These are phyloP conservation scores for Blastomyces gilchristii DNA, from an alignment of 2,329 filamentous ascomycete genomes.

Conservation along the genomic window DNA sequence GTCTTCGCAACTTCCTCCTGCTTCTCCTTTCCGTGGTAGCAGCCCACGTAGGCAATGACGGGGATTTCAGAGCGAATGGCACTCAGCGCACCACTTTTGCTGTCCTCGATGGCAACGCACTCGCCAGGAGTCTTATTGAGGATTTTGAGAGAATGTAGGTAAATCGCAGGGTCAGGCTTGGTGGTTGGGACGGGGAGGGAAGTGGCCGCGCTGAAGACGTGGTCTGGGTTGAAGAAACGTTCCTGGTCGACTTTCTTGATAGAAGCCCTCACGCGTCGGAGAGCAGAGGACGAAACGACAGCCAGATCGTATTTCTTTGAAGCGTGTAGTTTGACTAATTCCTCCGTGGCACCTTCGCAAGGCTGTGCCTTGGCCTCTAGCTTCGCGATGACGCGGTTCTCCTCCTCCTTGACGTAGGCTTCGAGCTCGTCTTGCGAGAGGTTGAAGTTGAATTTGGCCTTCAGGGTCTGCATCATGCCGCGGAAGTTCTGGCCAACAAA, in stretches of 20 bases:
- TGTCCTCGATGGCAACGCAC: constrained; percentile 77
- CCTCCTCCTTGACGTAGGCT: constrained; percentile 63
- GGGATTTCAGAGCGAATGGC: constrained; percentile 68
- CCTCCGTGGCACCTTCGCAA: constrained; percentile 57
- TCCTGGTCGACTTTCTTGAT: constrained; percentile 70
- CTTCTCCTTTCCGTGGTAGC: constrained; percentile 53
- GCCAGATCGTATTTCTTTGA: constrained; percentile 59
- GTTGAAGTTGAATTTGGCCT: constrained; percentile 63
- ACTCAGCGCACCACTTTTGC: constrained; percentile 71
- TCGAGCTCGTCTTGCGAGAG: constrained; percentile 60
- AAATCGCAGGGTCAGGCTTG: constrained; percentile 86
- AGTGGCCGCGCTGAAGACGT: constrained; percentile 73
- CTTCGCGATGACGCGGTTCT: constrained; percentile 74
- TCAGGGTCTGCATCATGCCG: constrained; percentile 71
- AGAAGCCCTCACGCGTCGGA: constrained; percentile 65
- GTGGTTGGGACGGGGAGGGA: constrained; percentile 69
- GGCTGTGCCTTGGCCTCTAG: constrained; percentile 57
- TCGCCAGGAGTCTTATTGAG: constrained; percentile 62
- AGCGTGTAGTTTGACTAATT: constrained; percentile 55
- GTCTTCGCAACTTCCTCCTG: constrained; percentile 55
- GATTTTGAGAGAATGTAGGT: constrained; percentile 63
- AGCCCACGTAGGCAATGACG: constrained; percentile 75
- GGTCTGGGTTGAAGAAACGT: constrained; percentile 65
- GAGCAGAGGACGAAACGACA: constrained; percentile 71
- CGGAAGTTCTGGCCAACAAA: constrained; percentile 94